Base-by-base conservation (phyloP, 805 yeast species). In the Saturnispora galanensis region DNA sequence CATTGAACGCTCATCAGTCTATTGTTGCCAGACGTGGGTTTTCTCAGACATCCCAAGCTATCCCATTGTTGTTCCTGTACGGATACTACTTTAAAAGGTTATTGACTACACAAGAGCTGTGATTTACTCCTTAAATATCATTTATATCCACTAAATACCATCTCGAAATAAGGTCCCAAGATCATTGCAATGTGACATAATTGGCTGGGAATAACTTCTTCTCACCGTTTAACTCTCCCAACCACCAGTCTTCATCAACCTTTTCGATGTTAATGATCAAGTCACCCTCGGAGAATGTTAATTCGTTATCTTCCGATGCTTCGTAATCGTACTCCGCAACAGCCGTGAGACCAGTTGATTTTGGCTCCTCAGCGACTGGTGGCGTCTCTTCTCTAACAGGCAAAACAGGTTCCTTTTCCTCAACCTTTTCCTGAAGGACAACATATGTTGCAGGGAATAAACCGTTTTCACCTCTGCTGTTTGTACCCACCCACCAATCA, bases 161-260 rank as follows among this genome's bases (percentile, higher is more conserved):
- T 21, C 6, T 21, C 8, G 26, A 21, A 21, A 21, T 21, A 21
- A 21, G 6, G 26, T 2, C 26, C 26, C 9, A 9, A 28, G 12
- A 13, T 32, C 39, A 50, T 34, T 50, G 39, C 34, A 60, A 44
- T 39, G 60, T 60, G 41, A 93, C 97, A 59, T 84, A 87, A 65
- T 86, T 88, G 35, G 95, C 79, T 43, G 98, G 98, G 79, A 90
- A 89, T 45, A 90, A 69, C 47, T 93, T 93, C 52, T 75, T 73
- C 53, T 78, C 83, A 38, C 96, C 96, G 30, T 78, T 66, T 54
- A 81, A 71, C 50, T 76, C 79, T 42, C 98, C 98, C 44, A 83
- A 71, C 97, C 97, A 93, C 98, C 98, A 93, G 60, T 86, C 96
- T 38, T 86, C 96, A 55, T 88, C 95, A 13, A 85, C 83, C 62